These are phyloP conservation scores for Acacia pycnantha DNA, from an alignment of 331 rosid genomes.

Conservation along the genomic window DNA sequence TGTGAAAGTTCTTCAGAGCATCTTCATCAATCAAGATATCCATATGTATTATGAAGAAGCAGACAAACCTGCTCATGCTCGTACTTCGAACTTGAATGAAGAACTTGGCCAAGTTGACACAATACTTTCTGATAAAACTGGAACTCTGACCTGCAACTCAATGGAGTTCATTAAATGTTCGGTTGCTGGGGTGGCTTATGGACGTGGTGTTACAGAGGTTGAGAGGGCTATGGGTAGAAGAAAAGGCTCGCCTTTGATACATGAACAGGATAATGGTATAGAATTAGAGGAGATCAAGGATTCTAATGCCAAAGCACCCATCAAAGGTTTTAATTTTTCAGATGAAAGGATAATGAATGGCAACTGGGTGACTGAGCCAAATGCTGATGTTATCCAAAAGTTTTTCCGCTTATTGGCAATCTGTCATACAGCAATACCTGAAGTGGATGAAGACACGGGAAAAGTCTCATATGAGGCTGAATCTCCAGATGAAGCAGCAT, in stretches of 20 bases:
- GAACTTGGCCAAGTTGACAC: conserved; percentile 23
- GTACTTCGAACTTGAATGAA: conserved; percentile 54
- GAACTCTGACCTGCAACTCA: conserved; percentile 77
- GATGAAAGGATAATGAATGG: conserved; percentile 70
- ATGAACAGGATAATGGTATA: conserved; percentile 26
- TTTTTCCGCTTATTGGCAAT: conserved; percentile 61
- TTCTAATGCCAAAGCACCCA: conserved; percentile 20
- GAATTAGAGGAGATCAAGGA: conserved; percentile 18
- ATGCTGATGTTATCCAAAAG: conserved; percentile 47
- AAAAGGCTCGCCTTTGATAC: conserved; percentile 38
- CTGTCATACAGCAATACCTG: conserved; percentile 80
- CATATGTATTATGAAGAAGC: conserved; percentile 69
- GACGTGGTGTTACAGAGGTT: conserved; percentile 64
- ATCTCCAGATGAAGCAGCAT: conserved; percentile 86
- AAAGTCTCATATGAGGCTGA: conserved; percentile 70
- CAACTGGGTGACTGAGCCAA: conserved; percentile 64
- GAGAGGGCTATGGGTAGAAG: conserved; percentile 52
- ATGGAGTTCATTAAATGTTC: conserved; percentile 81
- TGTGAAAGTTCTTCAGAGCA: conserved; percentile 71
- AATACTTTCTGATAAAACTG: conserved; percentile 28
- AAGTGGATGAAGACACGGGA: conserved; percentile 48
- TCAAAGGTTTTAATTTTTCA: conserved; percentile 70
- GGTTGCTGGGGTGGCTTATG: conserved; percentile 69
- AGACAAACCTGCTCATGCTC: conserved; percentile 75
- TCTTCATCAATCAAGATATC: conserved; percentile 37